Conservation (phyloP, 768 basidiomycete genomes). For the Lepiota subincarnata region DNA sequence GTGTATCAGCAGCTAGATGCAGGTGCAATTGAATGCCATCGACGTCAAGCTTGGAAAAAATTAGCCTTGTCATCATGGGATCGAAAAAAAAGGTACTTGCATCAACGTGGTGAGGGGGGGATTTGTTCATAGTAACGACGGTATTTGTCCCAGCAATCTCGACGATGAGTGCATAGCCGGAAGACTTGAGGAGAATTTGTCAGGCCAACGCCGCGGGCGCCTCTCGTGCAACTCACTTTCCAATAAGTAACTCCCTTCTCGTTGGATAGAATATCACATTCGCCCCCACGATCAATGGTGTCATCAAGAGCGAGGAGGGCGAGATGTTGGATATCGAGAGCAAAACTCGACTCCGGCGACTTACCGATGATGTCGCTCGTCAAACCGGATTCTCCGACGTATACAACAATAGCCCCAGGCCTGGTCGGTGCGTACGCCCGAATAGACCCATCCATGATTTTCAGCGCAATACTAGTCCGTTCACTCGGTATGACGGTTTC, state of each 20-base stretch:
- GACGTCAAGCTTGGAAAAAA: slow-evolving; percentile 44
- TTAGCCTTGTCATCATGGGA: not conserved
- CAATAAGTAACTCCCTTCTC: slow-evolving; percentile 46
- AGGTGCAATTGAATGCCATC: slow-evolving; percentile 50
- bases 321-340: slow-evolving; percentile 43
- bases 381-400: slow-evolving; percentile 64
- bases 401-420: slow-evolving; percentile 61
- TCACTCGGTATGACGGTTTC: slow-evolving; percentile 92
- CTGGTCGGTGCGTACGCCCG: slow-evolving; percentile 53
- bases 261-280: slow-evolving; percentile 11
- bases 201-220: not conserved
- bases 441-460: slow-evolving; percentile 62
- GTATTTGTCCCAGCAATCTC: slow-evolving; percentile 53
- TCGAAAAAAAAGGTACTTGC: slow-evolving; percentile 10
- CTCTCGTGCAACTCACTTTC: slow-evolving; percentile 50
- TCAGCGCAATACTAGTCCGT: slow-evolving; percentile 66
- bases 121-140: slow-evolving; percentile 29
- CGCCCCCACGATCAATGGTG: slow-evolving; percentile 22
- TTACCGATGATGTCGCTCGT: slow-evolving; percentile 71
- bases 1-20: slow-evolving; percentile 78
- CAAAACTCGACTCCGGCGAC: slow-evolving; percentile 51
- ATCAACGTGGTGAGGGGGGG: slow-evolving; percentile 16
- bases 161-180: slow-evolving; percentile 67
- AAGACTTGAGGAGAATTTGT: slow-evolving; percentile 33
- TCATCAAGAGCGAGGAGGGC: slow-evolving; percentile 43